Evolutionary conservation across 192 early-diverging fungal genomes (phyloP).

Genomic region (Backusella tarrabulga): DNA sequence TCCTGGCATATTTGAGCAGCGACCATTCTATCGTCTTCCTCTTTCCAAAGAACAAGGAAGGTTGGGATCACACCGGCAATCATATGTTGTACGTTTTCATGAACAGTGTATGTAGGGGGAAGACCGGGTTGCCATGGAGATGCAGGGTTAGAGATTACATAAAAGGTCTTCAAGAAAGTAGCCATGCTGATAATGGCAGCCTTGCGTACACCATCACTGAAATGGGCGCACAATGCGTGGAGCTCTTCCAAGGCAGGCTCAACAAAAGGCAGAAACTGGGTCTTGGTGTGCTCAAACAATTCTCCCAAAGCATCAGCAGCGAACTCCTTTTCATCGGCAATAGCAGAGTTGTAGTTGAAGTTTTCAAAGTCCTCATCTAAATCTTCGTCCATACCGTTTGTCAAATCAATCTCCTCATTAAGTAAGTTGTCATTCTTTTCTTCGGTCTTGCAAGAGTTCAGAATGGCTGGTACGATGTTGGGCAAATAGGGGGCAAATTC

Average conservation of each 20-base stretch:
- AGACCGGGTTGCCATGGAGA: conserved; percentile 72
- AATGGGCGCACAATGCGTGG: conserved; percentile 64
- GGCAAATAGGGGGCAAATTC: conserved; percentile 80
- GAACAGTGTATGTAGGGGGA: conserved; percentile 62
- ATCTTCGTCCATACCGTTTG: conserved; percentile 43
- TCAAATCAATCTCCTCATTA: conserved; percentile 37
- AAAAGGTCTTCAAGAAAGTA: conserved; percentile 75
- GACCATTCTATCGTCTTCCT: conserved; percentile 82
- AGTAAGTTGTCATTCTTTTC: conserved; percentile 51
- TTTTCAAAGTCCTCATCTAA: conserved; percentile 59
- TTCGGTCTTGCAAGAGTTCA: conserved; percentile 73
- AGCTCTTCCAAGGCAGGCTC: conserved; percentile 68
- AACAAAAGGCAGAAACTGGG: conserved; percentile 81
- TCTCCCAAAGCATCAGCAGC: conserved; percentile 87
- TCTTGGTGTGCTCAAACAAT: conserved; percentile 72
- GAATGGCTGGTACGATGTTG: conserved; percentile 75
- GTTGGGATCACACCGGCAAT: conserved; percentile 67
- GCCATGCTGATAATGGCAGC: conserved; percentile 68
- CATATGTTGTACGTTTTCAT: conserved; percentile 73
- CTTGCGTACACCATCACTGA: conserved; percentile 81
- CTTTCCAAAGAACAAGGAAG: conserved; percentile 67
- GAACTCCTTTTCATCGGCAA: conserved; percentile 91
- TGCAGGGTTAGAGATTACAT: conserved; percentile 60
- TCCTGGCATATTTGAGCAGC: conserved; percentile 78
- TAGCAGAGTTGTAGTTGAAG: conserved; percentile 66